Base-by-base conservation (phyloP, 2,329 filamentous ascomycete species). In the Metarhizium rileyi region DNA sequence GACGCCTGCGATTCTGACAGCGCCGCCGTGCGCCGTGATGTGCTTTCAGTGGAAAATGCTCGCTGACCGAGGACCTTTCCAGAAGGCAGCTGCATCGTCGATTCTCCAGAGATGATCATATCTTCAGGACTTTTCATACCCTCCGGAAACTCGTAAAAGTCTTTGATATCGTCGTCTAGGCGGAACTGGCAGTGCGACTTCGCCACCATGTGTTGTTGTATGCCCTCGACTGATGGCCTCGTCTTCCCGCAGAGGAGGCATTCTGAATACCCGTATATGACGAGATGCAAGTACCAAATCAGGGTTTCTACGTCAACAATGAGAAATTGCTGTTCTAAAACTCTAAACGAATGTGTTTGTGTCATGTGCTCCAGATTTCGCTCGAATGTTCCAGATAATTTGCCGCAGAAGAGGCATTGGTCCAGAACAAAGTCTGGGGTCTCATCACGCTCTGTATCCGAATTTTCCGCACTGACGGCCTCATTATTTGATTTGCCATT, bases 171-270 rank as follows among this genome's bases (percentile, higher is more conserved):
- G 1, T 64, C 61, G n/a, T 59, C 47, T 0, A 71, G 56, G n/a
- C 73, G 62, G 35, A 76, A 66, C 4, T 61, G 67, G 54, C 74
- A 77, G 52, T 78, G 74, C 0, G 71, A 67, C 38, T 75, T 77
- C 7, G 64, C 67, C 1, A 61, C 52, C 74, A 77, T 78, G 52
- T 78, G 77, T 27, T 76, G 73, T 46, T 74, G 73, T 0, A 71
- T 67, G 0, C 68, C 76, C 46, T 73, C 64, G 0, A 66, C 61
- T 0, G 70, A 73, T 2, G 59, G 58, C 27, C 71, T 66, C 30
- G 67, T 62, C 4, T 66, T 70, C 1, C 70, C 70, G 55, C 77
- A 80, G 18, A 66, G 66, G 26, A 80, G 65, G 52, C 76, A 80
- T 56, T 78, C 73, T 28, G 64, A 62, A 50, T 75, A 77, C 1